A percentile compares a stretch with the other conserved stretches of the same genome.
phyloP scores from a whole-genome alignment of 108 stramenopile species.

The Parietichytrium sp. region DNA sequence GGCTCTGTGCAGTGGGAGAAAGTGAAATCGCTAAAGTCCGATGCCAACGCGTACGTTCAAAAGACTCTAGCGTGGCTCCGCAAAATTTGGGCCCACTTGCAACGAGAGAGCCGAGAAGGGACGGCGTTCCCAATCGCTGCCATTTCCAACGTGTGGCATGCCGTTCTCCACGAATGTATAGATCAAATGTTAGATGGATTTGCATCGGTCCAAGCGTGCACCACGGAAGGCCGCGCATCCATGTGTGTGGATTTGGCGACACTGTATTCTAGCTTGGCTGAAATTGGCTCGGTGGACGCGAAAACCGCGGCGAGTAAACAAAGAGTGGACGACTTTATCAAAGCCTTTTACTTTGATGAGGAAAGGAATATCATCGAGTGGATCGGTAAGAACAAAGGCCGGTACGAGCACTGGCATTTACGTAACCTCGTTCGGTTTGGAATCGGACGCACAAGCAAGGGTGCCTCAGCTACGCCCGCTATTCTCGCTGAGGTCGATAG shows the following conservation, averaged over 20 bases:
- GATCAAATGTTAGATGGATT: neutral
- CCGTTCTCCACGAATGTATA: neutral
- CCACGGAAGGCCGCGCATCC: neutral
- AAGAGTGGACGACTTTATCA: neutral
- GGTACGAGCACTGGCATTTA: conserved; percentile 24
- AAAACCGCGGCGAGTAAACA: neutral
- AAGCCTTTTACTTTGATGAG: conserved; percentile 14
- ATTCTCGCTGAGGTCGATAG: neutral
- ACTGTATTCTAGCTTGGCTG: neutral
- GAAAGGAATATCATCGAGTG: neutral
- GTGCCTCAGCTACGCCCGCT: no score
- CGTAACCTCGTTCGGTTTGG: neutral
- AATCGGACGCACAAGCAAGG: neutral
- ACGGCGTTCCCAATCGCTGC: neutral
- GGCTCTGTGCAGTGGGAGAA: conserved; percentile 1
- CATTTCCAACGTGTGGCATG: neutral
- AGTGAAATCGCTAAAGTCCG: neutral
- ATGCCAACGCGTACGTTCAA: neutral
- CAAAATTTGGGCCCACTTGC: conserved; percentile 36
- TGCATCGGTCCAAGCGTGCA: neutral
- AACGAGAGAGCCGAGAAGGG: conserved; percentile 22
- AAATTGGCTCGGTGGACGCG: neutral
- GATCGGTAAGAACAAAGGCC: neutral
- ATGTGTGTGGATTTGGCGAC: neutral
- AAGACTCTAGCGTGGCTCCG: neutral